phyloP scores from a whole-genome alignment of 2,329 filamentous ascomycete genomes.

The Westerdykella sp. region DNA sequence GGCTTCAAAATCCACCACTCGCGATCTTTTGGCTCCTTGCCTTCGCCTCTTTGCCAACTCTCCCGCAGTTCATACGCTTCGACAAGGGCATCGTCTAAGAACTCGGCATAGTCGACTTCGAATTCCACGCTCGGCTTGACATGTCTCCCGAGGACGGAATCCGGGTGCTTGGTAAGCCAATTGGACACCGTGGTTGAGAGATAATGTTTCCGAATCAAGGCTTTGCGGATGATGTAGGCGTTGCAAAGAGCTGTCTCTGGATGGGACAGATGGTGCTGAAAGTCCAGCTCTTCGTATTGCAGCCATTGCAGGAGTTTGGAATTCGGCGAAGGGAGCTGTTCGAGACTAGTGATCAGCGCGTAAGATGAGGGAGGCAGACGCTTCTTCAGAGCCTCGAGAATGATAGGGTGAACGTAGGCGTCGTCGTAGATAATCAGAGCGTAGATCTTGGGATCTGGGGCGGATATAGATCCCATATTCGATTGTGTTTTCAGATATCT shows the following conservation, averaged over 20 bases:
- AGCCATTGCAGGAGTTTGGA: slow-evolving; percentile 67
- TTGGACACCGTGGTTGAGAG: slow-evolving; percentile 74
- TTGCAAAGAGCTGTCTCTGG: slow-evolving; percentile 64
- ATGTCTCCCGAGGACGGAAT: slow-evolving; percentile 60
- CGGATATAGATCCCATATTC: background rate
- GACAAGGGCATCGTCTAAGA: slow-evolving; percentile 84
- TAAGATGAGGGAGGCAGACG: slow-evolving; percentile 52
- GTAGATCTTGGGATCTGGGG: slow-evolving; percentile 43
- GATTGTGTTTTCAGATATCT: too few species aligned
- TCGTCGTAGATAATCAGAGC: slow-evolving; percentile 81
- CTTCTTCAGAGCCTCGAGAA: slow-evolving; percentile 63
- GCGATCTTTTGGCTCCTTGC: slow-evolving; percentile 35
- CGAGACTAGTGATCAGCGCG: slow-evolving; percentile 49
- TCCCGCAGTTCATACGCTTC: slow-evolving; percentile 84
- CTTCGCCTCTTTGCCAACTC: slow-evolving; percentile 65
- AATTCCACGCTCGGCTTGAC: slow-evolving; percentile 78
- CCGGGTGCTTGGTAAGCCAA: slow-evolving; percentile 79
- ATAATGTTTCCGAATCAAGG: slow-evolving; percentile 93
- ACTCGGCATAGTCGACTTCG: slow-evolving; percentile 94
- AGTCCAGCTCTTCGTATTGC: slow-evolving; percentile 83
- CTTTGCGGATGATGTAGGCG: slow-evolving; percentile 92
- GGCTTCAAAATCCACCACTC: slow-evolving; percentile 99
- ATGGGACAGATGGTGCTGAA: slow-evolving; percentile 63
- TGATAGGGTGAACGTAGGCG: slow-evolving; percentile 79
- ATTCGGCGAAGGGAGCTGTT: slow-evolving; percentile 43